Conservation (phyloP, 176 grass and related monocot genomes). For the Triticum aestivum region IWGSC_CS_RefSeq_v2.1 NC_057799.1:334260252-334260751, state of each 20-base stretch:
- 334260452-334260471: constrained; percentile 23
- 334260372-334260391: constrained; percentile 94
- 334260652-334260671: background rate
- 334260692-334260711: background rate
- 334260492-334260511: constrained; percentile 3
- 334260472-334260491: constrained; percentile 25
- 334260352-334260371: constrained; percentile 98
- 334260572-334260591: background rate
- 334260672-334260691: background rate
- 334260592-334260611: background rate
- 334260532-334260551: background rate
- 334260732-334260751: background rate
- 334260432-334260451: constrained; percentile 65
- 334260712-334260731: background rate
- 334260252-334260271: constrained; percentile 23
- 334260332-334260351: constrained; percentile 96
- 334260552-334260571: background rate
- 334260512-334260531: constrained; percentile 27
- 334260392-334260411: constrained; percentile 99
- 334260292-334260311: constrained; percentile 67
- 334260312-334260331: constrained; percentile 85
- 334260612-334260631: background rate
- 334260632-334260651: background rate
- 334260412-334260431: constrained; percentile 90
- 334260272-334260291: constrained; percentile 4